Conservation (phyloP, 2,329 filamentous ascomycete genomes). For the Penicillium sp. region DNA sequence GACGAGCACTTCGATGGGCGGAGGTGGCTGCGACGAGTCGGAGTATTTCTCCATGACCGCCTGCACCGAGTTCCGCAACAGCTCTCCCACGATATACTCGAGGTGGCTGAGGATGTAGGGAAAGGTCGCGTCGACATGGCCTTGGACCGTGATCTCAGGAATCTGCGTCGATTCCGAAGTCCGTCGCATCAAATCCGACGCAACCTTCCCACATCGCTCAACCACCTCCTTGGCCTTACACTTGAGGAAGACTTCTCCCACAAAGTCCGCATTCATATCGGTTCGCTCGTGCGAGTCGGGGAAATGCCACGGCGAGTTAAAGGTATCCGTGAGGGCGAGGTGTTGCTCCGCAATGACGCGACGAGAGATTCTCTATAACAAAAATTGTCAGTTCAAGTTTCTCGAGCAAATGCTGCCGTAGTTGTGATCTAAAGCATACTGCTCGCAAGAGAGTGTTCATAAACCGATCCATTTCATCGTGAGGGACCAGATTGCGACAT, state of each 20-base stretch:
- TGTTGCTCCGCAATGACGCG: conserved; percentile 97
- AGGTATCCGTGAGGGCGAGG: conserved; percentile 88
- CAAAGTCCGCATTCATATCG: conserved; percentile 68
- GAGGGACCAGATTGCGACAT: conserved; percentile 73
- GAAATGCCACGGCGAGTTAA: conserved; percentile 83
- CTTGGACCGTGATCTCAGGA: conserved; percentile 74
- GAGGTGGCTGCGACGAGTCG: conserved; percentile 49
- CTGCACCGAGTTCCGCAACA: conserved; percentile 90
- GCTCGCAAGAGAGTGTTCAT: conserved; percentile 92
- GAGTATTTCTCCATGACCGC: conserved; percentile 73
- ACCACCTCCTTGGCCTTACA: conserved; percentile 89
- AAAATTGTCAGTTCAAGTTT: conserved; percentile 8
- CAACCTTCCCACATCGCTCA: conserved; percentile 69
- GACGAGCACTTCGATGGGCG: conserved; percentile 87
- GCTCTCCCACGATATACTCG: conserved; percentile 94
- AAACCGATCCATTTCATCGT: conserved; percentile 79
- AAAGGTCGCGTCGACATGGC: conserved; percentile 83
- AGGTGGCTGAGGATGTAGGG: conserved; percentile 94
- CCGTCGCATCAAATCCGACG: conserved; percentile 65
- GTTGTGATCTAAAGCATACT: conserved; percentile 45
- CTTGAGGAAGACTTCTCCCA: conserved; percentile 90
- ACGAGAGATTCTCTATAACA: conserved; percentile 72
- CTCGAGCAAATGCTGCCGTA: background rate
- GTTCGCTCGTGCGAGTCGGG: conserved; percentile 64
- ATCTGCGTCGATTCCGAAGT: conserved; percentile 68